Evolutionary conservation across 768 basidiomycete genomes (phyloP).

Genomic region (Suillus cothurnatus): DNA sequence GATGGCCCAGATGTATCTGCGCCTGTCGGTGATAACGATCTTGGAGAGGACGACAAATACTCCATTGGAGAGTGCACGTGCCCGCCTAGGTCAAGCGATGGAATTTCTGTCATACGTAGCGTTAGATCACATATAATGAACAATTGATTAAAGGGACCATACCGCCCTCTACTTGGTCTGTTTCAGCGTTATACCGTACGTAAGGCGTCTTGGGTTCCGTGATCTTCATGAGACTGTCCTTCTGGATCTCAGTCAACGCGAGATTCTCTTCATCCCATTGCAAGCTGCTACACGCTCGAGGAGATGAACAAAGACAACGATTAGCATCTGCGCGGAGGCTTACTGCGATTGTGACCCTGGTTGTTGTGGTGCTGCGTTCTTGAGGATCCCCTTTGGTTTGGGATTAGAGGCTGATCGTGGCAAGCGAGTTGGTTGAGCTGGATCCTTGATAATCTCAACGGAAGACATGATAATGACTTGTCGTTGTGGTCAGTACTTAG

Average conservation of each 20-base stretch:
- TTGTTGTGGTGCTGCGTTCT: conserved; percentile 67
- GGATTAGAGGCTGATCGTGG: conserved; percentile 66
- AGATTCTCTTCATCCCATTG: conserved; percentile 97
- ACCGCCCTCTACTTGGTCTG: conserved; percentile 88
- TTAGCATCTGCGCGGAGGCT: conserved; percentile 26
- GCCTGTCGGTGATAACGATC: conserved; percentile 57
- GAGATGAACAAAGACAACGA: not conserved
- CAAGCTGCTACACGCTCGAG: conserved; percentile 51
- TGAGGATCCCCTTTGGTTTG: conserved; percentile 87
- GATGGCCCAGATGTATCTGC: conserved; percentile 67
- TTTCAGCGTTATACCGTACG: conserved; percentile 86
- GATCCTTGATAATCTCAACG: conserved; percentile 41
- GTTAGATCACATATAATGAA: conserved; percentile 4
- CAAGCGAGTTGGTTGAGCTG: conserved; percentile 46
- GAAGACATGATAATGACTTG: conserved; percentile 23
- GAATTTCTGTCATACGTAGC: conserved; percentile 63
- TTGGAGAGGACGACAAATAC: conserved; percentile 41
- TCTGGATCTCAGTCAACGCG: conserved; percentile 88
- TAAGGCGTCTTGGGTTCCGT: conserved; percentile 98
- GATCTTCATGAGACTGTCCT: conserved; percentile 98
- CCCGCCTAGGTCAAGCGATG: conserved; percentile 64
- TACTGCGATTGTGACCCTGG: conserved; percentile 51
- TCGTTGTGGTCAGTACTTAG: not conserved
- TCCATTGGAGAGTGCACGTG: conserved; percentile 34
- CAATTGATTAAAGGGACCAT: conserved; percentile 22